A percentile compares a stretch with the other conserved stretches of the same genome.
Evolutionary conservation across 805 yeast genomes (phyloP).

Genomic region (Brettanomyces naardenensis): DNA sequence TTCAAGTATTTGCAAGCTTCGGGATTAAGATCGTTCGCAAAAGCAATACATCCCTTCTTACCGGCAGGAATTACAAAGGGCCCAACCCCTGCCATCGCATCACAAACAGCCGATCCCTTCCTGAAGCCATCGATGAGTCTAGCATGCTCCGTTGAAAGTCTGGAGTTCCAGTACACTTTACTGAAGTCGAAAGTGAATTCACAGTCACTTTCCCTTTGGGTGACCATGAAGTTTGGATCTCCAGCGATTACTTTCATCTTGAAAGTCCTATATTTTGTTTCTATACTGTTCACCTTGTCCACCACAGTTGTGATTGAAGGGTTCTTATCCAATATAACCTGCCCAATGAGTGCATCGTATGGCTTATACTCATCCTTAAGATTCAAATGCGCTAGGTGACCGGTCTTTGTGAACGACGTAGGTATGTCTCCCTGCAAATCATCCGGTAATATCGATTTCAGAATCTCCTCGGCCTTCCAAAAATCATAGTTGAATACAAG

Average conservation of each 20-base stretch:
- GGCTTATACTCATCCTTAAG: conserved; percentile 79
- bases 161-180: conserved; percentile 95
- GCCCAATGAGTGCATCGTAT: conserved; percentile 74
- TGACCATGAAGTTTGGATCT: conserved; percentile 62
- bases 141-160: conserved; percentile 90
- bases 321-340: conserved; percentile 83
- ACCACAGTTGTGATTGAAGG: conserved; percentile 80
- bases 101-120: conserved; percentile 73
- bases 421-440: conserved; percentile 67
- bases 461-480: conserved; percentile 88
- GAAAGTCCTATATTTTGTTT: conserved; percentile 83
- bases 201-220: conserved; percentile 85
- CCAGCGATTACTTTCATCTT: conserved; percentile 94
- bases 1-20: conserved; percentile 66
- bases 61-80: conserved; percentile 98
- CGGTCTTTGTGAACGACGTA: conserved; percentile 85
- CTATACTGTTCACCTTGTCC: conserved; percentile 81
- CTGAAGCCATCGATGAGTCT: conserved; percentile 57
- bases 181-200: conserved; percentile 80
- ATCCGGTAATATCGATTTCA: conserved; percentile 70
- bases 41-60: conserved; percentile 65
- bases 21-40: conserved; percentile 93
- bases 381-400: conserved; percentile 93
- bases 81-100: conserved; percentile 98
- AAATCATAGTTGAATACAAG: conserved; percentile 60